Evolutionary conservation across 441 rosid genomes (phyloP), one percentile per base, ranked within the genome.

Genomic region (Eutrema salsugineum): DNA sequence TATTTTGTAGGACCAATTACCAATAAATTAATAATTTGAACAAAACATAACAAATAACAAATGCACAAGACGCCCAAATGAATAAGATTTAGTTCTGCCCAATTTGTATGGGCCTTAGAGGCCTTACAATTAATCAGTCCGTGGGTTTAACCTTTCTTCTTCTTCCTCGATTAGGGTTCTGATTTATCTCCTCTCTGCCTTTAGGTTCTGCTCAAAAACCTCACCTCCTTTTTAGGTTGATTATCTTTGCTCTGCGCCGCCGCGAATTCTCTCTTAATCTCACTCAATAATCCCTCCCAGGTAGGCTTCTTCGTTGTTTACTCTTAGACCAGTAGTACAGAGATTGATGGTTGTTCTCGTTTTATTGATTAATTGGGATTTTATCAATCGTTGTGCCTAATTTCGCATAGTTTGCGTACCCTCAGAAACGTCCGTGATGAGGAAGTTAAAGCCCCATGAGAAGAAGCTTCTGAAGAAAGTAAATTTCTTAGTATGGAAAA

Each of bases 401-500:
- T 49, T 66, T 66, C 8, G 32, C 32, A 6, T 48, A 40, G 40
- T 51, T 68, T 75, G 47, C 43, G 7, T 28, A 71, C 49, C 5
- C 6, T 40, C 24, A 68, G 49, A 28, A 66, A 5, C 4, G 43
- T 78, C 2, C 51, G 30, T 30, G 73, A 88, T 85, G 99, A 90
- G 97, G 84, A 79, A 84, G 86, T 81, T 90, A 16, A 89, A 83
- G 78, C 70, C 14, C 51, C 91, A 84, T n/a, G 99, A 94, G 90
- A 79, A 88, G 80, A 88, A 84, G 88, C 72, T 94, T 62, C 35
- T 90, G 42, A 88, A 86, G 84, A 91, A 85, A 68, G 83, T 80
- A 1, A 83, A 91, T 73, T 85, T 94, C 73, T 83, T 92, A 76
- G 86, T 76, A 76, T 90, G 99, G 97, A 90, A 89, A 80, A 83